These are phyloP conservation scores for Cutaneotrichosporon sp. DNA, from an alignment of 1,284 basidiomycete species.

Conservation along the genomic window DNA sequence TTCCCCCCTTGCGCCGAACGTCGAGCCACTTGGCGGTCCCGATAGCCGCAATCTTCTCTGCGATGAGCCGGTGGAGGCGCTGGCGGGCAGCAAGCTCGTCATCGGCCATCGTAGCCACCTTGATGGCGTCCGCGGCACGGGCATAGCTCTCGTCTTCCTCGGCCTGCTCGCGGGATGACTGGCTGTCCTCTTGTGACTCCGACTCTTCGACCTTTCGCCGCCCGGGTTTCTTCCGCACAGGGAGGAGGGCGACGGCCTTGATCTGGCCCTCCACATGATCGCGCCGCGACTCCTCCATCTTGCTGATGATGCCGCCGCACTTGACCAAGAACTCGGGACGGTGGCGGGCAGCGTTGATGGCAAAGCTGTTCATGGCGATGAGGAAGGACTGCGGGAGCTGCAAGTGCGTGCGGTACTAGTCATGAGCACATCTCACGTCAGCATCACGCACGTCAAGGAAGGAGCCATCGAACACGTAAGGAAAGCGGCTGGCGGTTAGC, in stretches of 20 bases:
- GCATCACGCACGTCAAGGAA: slow-evolving; percentile 1
- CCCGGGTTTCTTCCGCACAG: neutral
- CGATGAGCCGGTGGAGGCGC: slow-evolving; percentile 6
- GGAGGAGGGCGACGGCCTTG: neutral
- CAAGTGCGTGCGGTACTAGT: slow-evolving; percentile 18
- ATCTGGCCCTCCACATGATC: slow-evolving; percentile 1
- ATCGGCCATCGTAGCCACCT: neutral
- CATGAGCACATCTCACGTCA: neutral
- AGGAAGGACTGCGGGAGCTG: slow-evolving; percentile 13
- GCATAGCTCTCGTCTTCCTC: slow-evolving; percentile 2
- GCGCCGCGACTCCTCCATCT: slow-evolving; percentile 7
- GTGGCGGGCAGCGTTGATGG: slow-evolving; percentile 18
- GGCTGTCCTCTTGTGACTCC: neutral
- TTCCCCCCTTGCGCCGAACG: slow-evolving; percentile 8
- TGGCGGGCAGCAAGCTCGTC: neutral
- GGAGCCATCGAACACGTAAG: slow-evolving; percentile 29
- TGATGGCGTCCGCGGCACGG: neutral
- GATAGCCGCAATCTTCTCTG: slow-evolving; percentile 21
- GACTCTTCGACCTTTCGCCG: slow-evolving; percentile 1
- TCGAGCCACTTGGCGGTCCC: slow-evolving; percentile 25
- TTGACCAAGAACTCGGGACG: slow-evolving; percentile 8
- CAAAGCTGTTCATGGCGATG: slow-evolving; percentile 23
- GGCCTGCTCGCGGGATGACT: neutral
- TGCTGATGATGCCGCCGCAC: slow-evolving; percentile 4
- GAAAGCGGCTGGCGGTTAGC: slow-evolving; percentile 33